Percentiles rank a stretch among this genome's conserved stretches.
Conservation (phyloP, 495 filamentous ascomycete species). For the Viridothelium virens region DNA sequence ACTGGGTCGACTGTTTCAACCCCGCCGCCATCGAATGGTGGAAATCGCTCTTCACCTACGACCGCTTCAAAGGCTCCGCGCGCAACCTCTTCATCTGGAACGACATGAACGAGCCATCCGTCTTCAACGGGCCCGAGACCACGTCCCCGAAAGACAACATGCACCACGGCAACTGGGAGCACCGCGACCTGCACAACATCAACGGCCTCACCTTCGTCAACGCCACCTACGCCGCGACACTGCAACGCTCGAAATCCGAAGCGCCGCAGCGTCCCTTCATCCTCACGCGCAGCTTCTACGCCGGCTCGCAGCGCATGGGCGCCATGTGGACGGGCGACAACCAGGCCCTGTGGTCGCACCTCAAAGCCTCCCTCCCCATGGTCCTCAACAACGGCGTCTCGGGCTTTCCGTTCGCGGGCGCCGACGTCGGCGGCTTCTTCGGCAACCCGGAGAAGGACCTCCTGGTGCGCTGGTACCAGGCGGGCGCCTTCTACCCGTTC, state of each 20-base stretch:
- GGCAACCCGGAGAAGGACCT: slow-evolving; percentile 90
- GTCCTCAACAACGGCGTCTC: slow-evolving; percentile 82
- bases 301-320: slow-evolving; percentile 78
- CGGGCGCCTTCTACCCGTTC: slow-evolving; percentile 96
- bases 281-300: slow-evolving; percentile 83
- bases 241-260: slow-evolving; percentile 73
- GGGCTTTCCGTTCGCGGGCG: slow-evolving; percentile 89
- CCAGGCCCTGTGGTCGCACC: slow-evolving; percentile 85
- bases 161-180: slow-evolving; percentile 88
- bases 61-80: slow-evolving; percentile 71
- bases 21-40: slow-evolving; percentile 84
- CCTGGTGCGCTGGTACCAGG: slow-evolving; percentile 89
- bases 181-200: slow-evolving; percentile 91
- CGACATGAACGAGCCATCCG: slow-evolving; percentile 98
- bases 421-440: slow-evolving; percentile 97
- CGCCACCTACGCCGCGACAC: slow-evolving; percentile 76
- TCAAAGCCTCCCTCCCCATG: slow-evolving; percentile 82
- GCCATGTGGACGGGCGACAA: slow-evolving; percentile 99
- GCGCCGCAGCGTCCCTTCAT: slow-evolving; percentile 68
- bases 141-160: slow-evolving; percentile 98
- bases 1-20: slow-evolving; percentile 95
- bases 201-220: slow-evolving; percentile 92
- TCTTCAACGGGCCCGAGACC: slow-evolving; percentile 95
- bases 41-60: slow-evolving; percentile 76
- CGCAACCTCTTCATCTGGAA: slow-evolving; percentile 94